Conservation (phyloP, 139 green algal genomes). For the Chlorella vulgaris region DNA sequence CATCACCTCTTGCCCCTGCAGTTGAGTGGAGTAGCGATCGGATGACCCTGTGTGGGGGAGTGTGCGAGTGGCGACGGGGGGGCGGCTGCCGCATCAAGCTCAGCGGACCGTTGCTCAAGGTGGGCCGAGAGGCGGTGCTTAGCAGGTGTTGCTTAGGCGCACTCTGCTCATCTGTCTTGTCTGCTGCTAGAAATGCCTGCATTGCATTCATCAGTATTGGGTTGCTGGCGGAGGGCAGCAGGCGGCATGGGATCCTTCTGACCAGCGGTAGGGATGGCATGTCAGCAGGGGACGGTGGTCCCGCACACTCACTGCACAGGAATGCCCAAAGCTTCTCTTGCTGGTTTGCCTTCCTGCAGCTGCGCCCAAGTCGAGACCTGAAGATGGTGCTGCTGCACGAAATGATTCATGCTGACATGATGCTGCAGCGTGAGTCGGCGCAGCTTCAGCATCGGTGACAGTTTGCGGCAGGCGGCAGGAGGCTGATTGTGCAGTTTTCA, state of each 20-base stretch:
- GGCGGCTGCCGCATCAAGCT: constrained; percentile 77
- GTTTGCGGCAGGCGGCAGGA: neutral
- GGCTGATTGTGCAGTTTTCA: neutral
- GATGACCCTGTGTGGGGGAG: constrained; percentile 84
- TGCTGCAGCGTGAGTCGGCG: constrained; percentile 16
- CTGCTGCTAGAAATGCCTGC: too few relatives aligned
- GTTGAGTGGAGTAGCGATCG: constrained; percentile 79
- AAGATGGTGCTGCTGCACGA: constrained; percentile 88
- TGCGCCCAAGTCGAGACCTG: constrained; percentile 70
- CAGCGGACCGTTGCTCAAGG: constrained; percentile 77
- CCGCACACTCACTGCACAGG: too few relatives aligned
- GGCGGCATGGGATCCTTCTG: too few relatives aligned
- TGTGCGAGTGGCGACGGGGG: constrained; percentile 54
- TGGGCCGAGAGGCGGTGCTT: neutral
- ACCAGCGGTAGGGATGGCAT: too few relatives aligned
- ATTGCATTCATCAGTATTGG: too few relatives aligned
- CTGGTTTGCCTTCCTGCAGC: constrained; percentile 38
- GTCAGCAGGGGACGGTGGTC: too few relatives aligned
- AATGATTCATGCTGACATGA: constrained; percentile 68
- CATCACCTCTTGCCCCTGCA: too few relatives aligned
- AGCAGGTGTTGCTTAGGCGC: too few relatives aligned
- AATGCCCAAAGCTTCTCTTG: too few relatives aligned
- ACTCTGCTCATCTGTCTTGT: too few relatives aligned
- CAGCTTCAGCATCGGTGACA: neutral
- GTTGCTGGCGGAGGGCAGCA: too few relatives aligned